These are phyloP conservation scores for Caloboletus firmus DNA, from an alignment of 1,284 basidiomycete species.

Conservation along the genomic window DNA sequence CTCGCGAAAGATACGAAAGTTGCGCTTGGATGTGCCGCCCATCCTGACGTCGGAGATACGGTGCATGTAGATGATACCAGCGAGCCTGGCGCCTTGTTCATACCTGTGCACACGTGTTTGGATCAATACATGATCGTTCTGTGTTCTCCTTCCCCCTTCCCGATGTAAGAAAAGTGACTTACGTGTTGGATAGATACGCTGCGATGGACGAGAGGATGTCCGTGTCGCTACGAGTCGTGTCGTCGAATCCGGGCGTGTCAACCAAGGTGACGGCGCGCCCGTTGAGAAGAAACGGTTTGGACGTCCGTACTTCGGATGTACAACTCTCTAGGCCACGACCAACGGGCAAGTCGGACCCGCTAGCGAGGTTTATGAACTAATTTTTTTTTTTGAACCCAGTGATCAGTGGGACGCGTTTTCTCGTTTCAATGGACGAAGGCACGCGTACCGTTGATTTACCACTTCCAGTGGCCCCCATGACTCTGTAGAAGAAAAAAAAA, in stretches of 20 bases:
- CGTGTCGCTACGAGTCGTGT: slow-evolving; percentile 39
- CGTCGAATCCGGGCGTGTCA: slow-evolving; percentile 45
- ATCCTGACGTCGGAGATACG: slow-evolving; percentile 53
- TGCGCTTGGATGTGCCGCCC: slow-evolving; percentile 51
- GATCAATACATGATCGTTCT: background rate
- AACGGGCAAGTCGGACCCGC: slow-evolving; percentile 36
- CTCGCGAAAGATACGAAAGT: slow-evolving; percentile 50
- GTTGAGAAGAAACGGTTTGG: slow-evolving; percentile 34
- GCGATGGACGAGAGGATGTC: slow-evolving; percentile 42
- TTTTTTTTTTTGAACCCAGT: background rate
- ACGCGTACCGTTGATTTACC: slow-evolving; percentile 44
- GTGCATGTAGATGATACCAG: slow-evolving; percentile 56
- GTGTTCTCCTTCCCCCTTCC: too few species aligned
- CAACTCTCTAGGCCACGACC: slow-evolving; percentile 38
- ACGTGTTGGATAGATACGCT: slow-evolving; percentile 37
- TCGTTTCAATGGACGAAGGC: background rate
- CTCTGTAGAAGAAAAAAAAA: too few species aligned
- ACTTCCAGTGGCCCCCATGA: slow-evolving; percentile 48
- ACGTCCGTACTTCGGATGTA: slow-evolving; percentile 36
- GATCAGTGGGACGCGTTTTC: background rate
- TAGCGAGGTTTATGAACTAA: slow-evolving; percentile 40
- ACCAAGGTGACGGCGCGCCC: slow-evolving; percentile 36
- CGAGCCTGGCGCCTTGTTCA: slow-evolving; percentile 40
- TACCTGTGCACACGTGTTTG: slow-evolving; percentile 33
- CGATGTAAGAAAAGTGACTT: slow-evolving; percentile 6